Evolutionary conservation across 257 asterid species (phyloP).

Genomic region (Jacaranda copaia): DNA sequence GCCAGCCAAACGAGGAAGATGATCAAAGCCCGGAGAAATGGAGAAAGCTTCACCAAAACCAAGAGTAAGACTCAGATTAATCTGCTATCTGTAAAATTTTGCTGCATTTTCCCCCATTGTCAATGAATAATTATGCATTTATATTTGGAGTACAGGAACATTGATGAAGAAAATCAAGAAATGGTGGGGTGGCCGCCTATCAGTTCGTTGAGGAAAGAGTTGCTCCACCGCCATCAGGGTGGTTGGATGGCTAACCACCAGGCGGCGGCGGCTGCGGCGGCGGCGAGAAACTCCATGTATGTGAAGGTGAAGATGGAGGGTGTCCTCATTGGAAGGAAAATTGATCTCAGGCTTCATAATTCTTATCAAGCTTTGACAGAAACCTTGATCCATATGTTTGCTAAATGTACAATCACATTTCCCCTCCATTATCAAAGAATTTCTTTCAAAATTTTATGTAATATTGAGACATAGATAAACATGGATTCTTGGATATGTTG

Average conservation of each 20-base stretch:
- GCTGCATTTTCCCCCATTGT: too few relatives aligned
- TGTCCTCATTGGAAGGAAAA: constrained; percentile 57
- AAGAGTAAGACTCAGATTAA: constrained; percentile 36
- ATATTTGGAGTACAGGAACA: constrained; percentile 24
- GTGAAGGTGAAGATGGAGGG: constrained; percentile 76
- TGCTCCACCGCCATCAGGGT: constrained; percentile 36
- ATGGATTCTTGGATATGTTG: not conserved
- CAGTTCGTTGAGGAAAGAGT: constrained; percentile 45
- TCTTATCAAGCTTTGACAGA: constrained; percentile 47
- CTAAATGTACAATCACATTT: constrained; percentile 41
- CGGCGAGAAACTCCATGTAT: constrained; percentile 37
- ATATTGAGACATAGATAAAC: not conserved
- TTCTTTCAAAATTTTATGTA: not conserved
- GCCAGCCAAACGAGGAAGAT: constrained; percentile 49
- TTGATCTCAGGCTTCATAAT: constrained; percentile 47
- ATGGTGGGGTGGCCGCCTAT: constrained; percentile 60
- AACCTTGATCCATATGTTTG: constrained; percentile 56
- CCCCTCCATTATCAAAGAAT: not conserved
- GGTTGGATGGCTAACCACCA: constrained; percentile 32
- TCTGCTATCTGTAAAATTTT: not conserved
- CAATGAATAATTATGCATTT: too few relatives aligned
- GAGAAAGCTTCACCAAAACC: not conserved
- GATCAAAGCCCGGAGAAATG: constrained; percentile 23
- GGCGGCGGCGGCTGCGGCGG: not conserved
- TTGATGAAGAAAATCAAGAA: constrained; percentile 37